Evolutionary conservation across 2,329 filamentous ascomycete genomes (phyloP).

Genomic region (Venturia asperata): DNA sequence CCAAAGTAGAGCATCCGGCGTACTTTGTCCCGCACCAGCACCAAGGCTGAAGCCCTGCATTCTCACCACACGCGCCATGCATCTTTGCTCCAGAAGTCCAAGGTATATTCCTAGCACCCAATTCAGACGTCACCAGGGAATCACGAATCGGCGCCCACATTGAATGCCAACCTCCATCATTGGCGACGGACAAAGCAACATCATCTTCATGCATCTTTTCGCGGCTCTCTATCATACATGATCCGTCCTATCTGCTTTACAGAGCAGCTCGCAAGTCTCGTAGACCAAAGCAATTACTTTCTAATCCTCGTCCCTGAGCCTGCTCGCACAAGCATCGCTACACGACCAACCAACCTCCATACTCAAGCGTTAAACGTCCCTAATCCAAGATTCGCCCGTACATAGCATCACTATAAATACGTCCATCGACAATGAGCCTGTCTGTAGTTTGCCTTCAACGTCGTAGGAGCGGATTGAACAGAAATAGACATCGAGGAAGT

Average conservation of each 20-base stretch:
- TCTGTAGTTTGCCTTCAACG: background rate
- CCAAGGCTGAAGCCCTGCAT: background rate
- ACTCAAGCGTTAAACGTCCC: background rate
- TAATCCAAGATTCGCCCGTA: background rate
- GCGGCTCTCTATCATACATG: slow-evolving; percentile 1
- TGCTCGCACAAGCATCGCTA: background rate
- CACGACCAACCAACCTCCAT: background rate
- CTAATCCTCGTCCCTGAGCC: background rate
- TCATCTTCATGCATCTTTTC: background rate
- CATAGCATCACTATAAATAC: slow-evolving; percentile 3
- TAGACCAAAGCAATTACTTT: background rate
- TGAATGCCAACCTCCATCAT: too few relatives aligned
- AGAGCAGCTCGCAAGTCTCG: background rate
- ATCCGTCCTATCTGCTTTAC: background rate
- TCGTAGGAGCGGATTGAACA: background rate
- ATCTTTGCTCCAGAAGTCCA: too few relatives aligned
- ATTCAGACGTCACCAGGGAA: too few relatives aligned
- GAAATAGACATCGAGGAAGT: slow-evolving; percentile 2
- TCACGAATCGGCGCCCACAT: too few relatives aligned
- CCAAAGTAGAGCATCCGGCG: background rate
- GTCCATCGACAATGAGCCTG: background rate
- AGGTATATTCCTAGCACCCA: too few relatives aligned
- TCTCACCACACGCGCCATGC: background rate
- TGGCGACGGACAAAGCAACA: background rate
- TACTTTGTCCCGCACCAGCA: background rate